A percentile compares a stretch with the other conserved stretches of the same genome.
These are phyloP conservation scores for Ophiostoma ulmi DNA, from an alignment of 2,329 filamentous ascomycete species.

Conservation along the genomic window DNA sequence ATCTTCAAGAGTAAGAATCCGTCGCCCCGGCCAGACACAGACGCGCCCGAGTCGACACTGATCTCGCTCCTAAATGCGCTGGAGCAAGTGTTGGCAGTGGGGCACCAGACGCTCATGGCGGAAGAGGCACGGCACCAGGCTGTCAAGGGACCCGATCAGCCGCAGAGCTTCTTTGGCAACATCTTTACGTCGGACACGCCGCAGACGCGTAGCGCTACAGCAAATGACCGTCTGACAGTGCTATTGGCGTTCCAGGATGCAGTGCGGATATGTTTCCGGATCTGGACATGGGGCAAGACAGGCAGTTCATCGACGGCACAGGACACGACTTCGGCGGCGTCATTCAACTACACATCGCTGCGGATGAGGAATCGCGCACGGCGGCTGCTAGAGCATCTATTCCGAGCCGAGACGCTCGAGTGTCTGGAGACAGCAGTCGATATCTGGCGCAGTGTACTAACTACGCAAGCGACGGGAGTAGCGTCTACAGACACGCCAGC, in stretches of 20 bases:
- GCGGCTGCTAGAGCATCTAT: conserved; percentile 84
- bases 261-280: conserved; percentile 82
- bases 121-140: conserved; percentile 67
- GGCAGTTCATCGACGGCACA: conserved; percentile 2
- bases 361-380: conserved; percentile 86
- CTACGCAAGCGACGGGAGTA: conserved; percentile 31
- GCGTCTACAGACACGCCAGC: conserved; percentile 37
- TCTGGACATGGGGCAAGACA: conserved; percentile 69
- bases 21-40: conserved; percentile 28
- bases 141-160: conserved; percentile 73
- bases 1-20: conserved; percentile 46
- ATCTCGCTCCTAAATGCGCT: conserved; percentile 88
- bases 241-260: conserved; percentile 95
- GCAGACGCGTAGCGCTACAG: conserved; percentile 74
- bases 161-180: conserved; percentile 85
- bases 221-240: conserved; percentile 89
- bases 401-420: conserved; percentile 85
- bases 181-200: conserved; percentile 74
- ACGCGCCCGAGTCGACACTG: conserved; percentile 63
- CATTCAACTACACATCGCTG: conserved; percentile 84
- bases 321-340: conserved; percentile 66
- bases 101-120: conserved; percentile 72
- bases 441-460: conserved; percentile 62
- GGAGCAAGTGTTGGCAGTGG: conserved; percentile 81
- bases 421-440: conserved; percentile 87